A percentile compares a stretch with the other conserved stretches of the same genome.
Evolutionary conservation across 177 flowering plant species (phyloP).

Genomic region (Vitis hybrid): DNA sequence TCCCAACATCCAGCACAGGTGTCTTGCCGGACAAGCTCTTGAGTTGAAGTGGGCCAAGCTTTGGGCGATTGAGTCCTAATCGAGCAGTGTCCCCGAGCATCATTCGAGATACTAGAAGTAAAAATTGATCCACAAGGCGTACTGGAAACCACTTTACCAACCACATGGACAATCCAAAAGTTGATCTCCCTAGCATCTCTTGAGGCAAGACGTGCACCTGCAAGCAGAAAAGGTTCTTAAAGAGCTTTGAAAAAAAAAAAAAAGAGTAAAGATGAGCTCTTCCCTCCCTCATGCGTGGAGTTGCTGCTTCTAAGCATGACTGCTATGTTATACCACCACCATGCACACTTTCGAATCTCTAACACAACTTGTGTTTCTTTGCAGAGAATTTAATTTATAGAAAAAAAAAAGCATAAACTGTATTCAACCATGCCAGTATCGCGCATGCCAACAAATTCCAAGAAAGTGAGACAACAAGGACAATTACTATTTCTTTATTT

Average conservation of each 20-base stretch:
- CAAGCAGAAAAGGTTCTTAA: slow-evolving; percentile 12
- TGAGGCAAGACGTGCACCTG: slow-evolving; percentile 94
- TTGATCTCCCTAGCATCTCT: slow-evolving; percentile 92
- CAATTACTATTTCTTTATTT: not conserved
- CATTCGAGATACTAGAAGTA: slow-evolving; percentile 54
- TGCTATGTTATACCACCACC: not conserved
- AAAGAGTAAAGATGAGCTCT: slow-evolving; percentile 13
- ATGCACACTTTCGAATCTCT: slow-evolving; percentile 7
- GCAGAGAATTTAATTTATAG: not conserved
- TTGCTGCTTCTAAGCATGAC: not conserved
- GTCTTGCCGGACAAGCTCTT: slow-evolving; percentile 82
- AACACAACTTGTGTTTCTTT: slow-evolving; percentile 2
- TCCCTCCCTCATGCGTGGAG: slow-evolving; percentile 13
- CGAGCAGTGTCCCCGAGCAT: slow-evolving; percentile 71
- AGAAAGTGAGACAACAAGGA: slow-evolving; percentile 30
- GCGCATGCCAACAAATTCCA: slow-evolving; percentile 57
- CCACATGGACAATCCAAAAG: slow-evolving; percentile 93
- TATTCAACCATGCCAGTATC: slow-evolving; percentile 1
- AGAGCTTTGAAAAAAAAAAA: slow-evolving; percentile 2
- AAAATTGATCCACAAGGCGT: slow-evolving; percentile 71
- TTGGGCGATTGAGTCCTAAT: slow-evolving; percentile 68
- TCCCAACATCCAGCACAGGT: slow-evolving; percentile 89
- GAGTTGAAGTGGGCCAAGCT: slow-evolving; percentile 78
- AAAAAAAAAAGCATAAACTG: not conserved
- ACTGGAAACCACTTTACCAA: slow-evolving; percentile 90